Evolutionary conservation across 2,329 filamentous ascomycete genomes (phyloP), one percentile per base, ranked within the genome.

Genomic region (Chaetomium sp.): DNA sequence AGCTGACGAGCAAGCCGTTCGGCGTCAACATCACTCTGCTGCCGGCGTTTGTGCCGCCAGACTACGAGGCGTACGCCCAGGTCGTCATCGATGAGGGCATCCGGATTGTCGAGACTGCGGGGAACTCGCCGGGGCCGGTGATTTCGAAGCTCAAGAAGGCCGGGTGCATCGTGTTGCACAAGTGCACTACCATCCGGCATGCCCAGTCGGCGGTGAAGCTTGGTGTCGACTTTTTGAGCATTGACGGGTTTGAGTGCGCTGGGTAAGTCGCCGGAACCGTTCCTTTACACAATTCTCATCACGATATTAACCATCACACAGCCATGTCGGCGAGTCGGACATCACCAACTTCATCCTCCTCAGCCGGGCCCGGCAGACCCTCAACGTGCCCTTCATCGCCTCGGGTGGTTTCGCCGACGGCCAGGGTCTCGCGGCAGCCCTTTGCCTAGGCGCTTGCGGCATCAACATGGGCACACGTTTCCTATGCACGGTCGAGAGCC

Each of bases 381-480:
- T 99, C 40, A 81, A 80, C 38, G 82, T 95, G 8, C 94, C 94
- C 0, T 99, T 97, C 71, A 96, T 99, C 68, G 94, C 94, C 0
- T 95, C 88, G 1, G 94, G 94, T 55, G 94, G 94, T 1, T 97
- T 99, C 68, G 92, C 91, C 10, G 94, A 99, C 70, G 94, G 94
- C 0, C 84, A 95, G 66, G 94, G 94, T 4, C 80, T 99, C 19
- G 94, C 94, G 1, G 94, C 92, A 2, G 94, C 94, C 6, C 77
- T 99, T 64, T 86, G 87, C 42, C 80, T 99, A 10, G 94, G 94
- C 38, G 94, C 94, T 0, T 89, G 89, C 70, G 94, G 94, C 60
- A 86, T 97, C 74, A 99, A 99, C 75, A 99, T 99, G 94, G 94
- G 94, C 56, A 99, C 94, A 8, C 80, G 94, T 43, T 99, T 97